Percentiles rank a stretch among this genome's conserved stretches.
These are phyloP conservation scores for Scutellaria baicalensis DNA, from an alignment of 257 asterid genomes.

Conservation along the genomic window DNA sequence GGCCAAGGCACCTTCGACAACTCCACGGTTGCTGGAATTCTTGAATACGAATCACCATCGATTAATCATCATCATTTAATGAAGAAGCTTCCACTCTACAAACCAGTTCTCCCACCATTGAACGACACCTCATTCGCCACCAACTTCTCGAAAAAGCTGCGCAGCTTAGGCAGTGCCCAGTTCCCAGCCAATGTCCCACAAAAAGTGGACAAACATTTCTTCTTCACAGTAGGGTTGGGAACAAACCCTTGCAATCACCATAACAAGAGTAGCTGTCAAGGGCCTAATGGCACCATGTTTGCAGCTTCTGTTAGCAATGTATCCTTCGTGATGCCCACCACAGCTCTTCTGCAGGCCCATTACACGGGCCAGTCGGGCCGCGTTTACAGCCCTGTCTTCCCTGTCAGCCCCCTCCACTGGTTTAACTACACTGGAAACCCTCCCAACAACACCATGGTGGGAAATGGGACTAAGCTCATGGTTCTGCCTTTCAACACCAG, in stretches of 20 bases:
- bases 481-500: constrained; percentile 3
- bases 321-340: constrained; percentile 23
- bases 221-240: constrained; percentile 19
- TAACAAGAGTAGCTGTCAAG: constrained; percentile 29
- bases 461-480: constrained; percentile 13
- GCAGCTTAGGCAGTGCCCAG: constrained; percentile 17
- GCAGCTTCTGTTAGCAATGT: constrained; percentile 32
- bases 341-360: constrained; percentile 35
- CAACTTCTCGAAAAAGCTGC: constrained; percentile 21
- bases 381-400: constrained; percentile 26
- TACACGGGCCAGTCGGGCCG: constrained; percentile 20
- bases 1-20: constrained; percentile 18
- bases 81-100: constrained; percentile 24
- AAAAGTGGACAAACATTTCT: constrained; percentile 19
- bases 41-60: constrained; percentile 1
- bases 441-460: constrained; percentile 16
- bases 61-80: not conserved
- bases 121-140: constrained; percentile 32
- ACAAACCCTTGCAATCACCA: constrained; percentile 8
- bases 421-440: constrained; percentile 19
- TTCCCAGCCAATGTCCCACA: constrained; percentile 36
- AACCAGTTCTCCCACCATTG: constrained; percentile 25
- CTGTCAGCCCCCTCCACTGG: constrained; percentile 19
- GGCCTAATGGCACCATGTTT: constrained; percentile 31
- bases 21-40: constrained; percentile 11